phyloP scores from a whole-genome alignment of 2,329 filamentous ascomycete genomes.

The Ustulina deusta region DNA sequence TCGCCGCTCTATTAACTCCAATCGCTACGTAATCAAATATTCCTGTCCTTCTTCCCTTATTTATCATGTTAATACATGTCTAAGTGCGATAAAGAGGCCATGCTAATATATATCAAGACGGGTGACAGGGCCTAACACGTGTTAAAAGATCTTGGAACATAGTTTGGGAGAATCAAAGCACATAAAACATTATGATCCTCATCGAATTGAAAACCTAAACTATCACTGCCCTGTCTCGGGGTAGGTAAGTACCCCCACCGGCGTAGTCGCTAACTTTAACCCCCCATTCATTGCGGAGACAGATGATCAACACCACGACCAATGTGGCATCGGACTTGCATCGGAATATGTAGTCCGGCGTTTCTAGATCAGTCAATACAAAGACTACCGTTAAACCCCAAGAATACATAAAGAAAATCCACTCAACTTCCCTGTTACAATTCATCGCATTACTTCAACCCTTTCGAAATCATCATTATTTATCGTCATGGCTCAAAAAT shows the following conservation, averaged over 20 bases:
- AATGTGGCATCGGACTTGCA: background rate
- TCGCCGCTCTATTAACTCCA: too few species aligned
- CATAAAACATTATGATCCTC: background rate
- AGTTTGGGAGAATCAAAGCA: background rate
- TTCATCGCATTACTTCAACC: background rate
- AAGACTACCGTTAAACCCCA: background rate
- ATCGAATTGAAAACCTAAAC: background rate
- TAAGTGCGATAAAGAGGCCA: too few species aligned
- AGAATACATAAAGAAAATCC: background rate
- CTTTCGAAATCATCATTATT: background rate
- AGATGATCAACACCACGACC: background rate
- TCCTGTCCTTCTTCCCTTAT: too few species aligned
- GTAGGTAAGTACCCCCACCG: background rate
- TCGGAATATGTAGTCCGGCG: background rate
- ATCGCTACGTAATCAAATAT: too few species aligned
- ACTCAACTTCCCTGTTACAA: background rate
- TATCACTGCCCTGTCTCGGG: background rate
- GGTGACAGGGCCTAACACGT: too few species aligned
- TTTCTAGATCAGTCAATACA: too few species aligned
- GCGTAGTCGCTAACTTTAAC: background rate
- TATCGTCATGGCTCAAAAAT: background rate
- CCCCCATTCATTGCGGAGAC: slow-evolving; percentile 3
- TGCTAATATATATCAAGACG: too few species aligned
- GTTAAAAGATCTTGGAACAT: too few species aligned
- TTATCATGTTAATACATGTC: too few species aligned